phyloP scores from a whole-genome alignment of 441 rosid genomes.

The Euphorbia schlechtendalii region DNA sequence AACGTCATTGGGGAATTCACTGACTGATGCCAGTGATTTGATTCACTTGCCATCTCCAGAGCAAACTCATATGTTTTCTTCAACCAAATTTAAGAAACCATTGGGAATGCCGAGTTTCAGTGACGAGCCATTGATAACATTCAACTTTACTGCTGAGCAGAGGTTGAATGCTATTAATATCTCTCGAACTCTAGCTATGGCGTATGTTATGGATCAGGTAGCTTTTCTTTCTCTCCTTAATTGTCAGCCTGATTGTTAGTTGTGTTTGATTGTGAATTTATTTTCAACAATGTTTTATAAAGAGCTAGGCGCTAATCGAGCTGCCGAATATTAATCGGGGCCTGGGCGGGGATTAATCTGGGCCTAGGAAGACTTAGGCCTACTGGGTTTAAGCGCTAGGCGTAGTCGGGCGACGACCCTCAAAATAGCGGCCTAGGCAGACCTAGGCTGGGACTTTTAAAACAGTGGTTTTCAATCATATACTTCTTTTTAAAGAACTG shows the following conservation, averaged over 20 bases:
- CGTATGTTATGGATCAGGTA: slow-evolving; percentile 96
- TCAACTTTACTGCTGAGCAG: slow-evolving; percentile 50
- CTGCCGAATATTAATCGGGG: too few relatives aligned
- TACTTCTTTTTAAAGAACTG: not conserved
- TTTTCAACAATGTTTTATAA: too few relatives aligned
- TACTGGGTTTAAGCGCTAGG: too few relatives aligned
- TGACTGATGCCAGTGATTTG: slow-evolving; percentile 23
- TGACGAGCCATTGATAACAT: slow-evolving; percentile 25
- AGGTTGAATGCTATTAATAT: slow-evolving; percentile 68
- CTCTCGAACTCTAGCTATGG: slow-evolving; percentile 71
- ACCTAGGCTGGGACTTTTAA: too few relatives aligned
- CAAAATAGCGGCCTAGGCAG: too few relatives aligned
- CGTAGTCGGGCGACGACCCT: too few relatives aligned
- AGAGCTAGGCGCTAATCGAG: too few relatives aligned
- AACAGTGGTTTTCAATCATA: too few relatives aligned
- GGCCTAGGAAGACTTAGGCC: too few relatives aligned
- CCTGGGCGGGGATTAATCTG: too few relatives aligned
- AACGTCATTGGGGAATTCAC: slow-evolving; percentile 7
- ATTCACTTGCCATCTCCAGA: slow-evolving; percentile 39
- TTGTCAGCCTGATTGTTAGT: not conserved
- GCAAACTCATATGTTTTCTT: slow-evolving; percentile 48
- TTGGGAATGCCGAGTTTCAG: slow-evolving; percentile 30
- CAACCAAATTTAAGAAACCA: slow-evolving; percentile 24
- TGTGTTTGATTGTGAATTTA: not conserved
- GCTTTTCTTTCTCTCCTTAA: not conserved